These are phyloP conservation scores for Malbranchea zuffiana DNA, from an alignment of 2,329 filamentous ascomycete species.

Conservation along the genomic window DNA sequence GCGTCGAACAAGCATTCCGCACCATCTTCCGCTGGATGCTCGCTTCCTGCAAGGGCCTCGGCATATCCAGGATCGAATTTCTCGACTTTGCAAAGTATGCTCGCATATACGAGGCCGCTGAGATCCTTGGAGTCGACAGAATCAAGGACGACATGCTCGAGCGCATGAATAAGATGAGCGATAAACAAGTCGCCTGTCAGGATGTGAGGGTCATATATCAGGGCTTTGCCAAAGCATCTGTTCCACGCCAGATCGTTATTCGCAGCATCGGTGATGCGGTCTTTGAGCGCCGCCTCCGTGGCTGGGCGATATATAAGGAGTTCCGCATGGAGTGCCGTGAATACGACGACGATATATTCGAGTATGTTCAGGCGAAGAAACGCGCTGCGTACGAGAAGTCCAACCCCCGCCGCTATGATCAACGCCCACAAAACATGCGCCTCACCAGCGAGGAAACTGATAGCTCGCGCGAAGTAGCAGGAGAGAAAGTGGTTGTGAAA, in stretches of 20 bases:
- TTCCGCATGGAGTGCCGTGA: slow-evolving; percentile 11
- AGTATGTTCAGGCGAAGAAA: slow-evolving; percentile 10
- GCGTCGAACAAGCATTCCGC: slow-evolving; percentile 8
- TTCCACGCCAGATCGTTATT: slow-evolving; percentile 13
- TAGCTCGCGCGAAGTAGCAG: not conserved
- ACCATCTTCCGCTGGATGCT: slow-evolving; percentile 15
- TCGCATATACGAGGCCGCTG: slow-evolving; percentile 13
- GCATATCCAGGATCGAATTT: slow-evolving; percentile 9
- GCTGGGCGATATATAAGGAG: slow-evolving; percentile 13
- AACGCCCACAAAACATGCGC: not conserved
- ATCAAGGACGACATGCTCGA: slow-evolving; percentile 10
- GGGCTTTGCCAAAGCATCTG: slow-evolving; percentile 8
- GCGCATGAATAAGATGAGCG: slow-evolving; percentile 13
- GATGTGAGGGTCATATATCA: slow-evolving; percentile 13
- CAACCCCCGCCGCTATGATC: not conserved
- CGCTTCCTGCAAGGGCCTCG: slow-evolving; percentile 5
- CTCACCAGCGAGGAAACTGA: not conserved
- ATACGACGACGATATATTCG: slow-evolving; percentile 14
- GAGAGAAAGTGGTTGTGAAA: slow-evolving; percentile 9
- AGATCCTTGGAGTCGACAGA: slow-evolving; percentile 4
- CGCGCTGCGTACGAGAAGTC: slow-evolving; percentile 3
- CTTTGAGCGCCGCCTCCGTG: slow-evolving; percentile 12
- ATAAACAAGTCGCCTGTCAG: slow-evolving; percentile 10
- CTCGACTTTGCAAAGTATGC: slow-evolving; percentile 14
- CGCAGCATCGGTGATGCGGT: slow-evolving; percentile 15